Evolutionary conservation across 164 flowering plant genomes (phyloP), one percentile per base, ranked within the genome.

Genomic region (Litsea cubeba): DNA sequence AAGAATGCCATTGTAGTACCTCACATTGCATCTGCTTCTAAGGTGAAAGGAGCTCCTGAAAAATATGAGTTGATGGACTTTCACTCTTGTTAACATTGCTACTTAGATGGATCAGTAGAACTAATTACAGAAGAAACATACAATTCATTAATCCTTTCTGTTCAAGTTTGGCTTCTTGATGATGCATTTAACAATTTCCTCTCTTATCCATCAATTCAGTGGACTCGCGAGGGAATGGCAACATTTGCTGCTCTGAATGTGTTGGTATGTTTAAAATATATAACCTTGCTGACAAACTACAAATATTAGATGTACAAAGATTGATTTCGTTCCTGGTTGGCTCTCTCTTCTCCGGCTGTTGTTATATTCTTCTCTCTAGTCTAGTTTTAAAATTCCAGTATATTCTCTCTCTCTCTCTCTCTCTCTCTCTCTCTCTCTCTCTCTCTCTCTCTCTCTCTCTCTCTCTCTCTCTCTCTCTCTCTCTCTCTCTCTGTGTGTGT

Each of bases 141-240:
- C 17, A 14, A 54, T 54, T 14, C 0, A 14, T 14, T 54, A 54
- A 15, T 14, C 60, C 60, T 15, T 54, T 17, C n/a, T 17, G 17
- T 54, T 54, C 20, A 54, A 54, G 60, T 54, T 54, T 54, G 7
- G n/a, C 17, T 54, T 54, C 54, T 28, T 49, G 14, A 62, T 14
- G 46, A 40, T 40, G 46, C 46, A 8, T 40, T 40, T 40, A 40
- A 40, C 46, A 40, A 40, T 10, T 40, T 63, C 51, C 30, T 68
- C 25, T 50, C n/a, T 25, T 25, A 22, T 63, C 60, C 74, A 76
- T n/a, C 20, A 7, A 24, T 51, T 54, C 24, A 95, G 99, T 95
- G 98, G 98, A 93, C 99, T 77, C 96, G 98, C 0, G 99, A 95
- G 84, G 99, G 99, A 81, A 95, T 95, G 99, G 98, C 99, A n/a